Base-by-base conservation (phyloP, 345 rosid genomes). In the Mercurialis annua region DNA sequence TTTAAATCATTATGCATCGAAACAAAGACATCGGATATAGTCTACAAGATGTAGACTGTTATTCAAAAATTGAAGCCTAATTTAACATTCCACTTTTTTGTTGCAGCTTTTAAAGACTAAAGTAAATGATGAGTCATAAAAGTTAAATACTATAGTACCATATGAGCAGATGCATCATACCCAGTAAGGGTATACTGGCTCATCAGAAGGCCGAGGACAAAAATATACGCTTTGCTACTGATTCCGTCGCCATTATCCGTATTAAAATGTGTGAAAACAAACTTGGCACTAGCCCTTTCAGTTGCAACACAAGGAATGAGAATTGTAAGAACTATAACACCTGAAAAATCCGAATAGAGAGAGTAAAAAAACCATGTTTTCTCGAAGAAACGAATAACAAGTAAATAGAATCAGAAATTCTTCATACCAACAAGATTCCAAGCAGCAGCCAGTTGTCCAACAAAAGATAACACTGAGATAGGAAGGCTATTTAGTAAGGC, bases 111-210 rank as follows among this genome's bases (percentile, higher is more conserved):
- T 44, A 12, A 34, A 34, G 20, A 27, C 1, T 52, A 20, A 34
- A 18, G 17, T 11, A 20, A 61, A 4, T 27, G 34, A 64, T 71
- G 57, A 33, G n/a, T 20, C 21, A 47, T 1, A 47, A 65, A 61
- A 50, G 49, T n/a, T n/a, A 16, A 54, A 62, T 31, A 34, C 10
- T 48, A 65, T 81, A n/a, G 75, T 76, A 93, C 98, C 98, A 94
- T 87, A 80, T 90, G 99, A 67, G 96, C 97, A 58, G 99, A 94
- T 1, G 97, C 97, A 80, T 94, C 97, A 58, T 90, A 90, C 18
- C 97, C 99, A 20, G 90, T 76, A 38, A 94, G 86, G 26, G 99
- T 94, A 62, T 94, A 90, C 76, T 94, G 97, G 75, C 92, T 90
- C 99, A 94, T 89, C 20, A 94, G 83, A 66, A 94, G 92, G 47